phyloP scores from a whole-genome alignment of 345 rosid species.

The Hibiscus tridactylites region DNA sequence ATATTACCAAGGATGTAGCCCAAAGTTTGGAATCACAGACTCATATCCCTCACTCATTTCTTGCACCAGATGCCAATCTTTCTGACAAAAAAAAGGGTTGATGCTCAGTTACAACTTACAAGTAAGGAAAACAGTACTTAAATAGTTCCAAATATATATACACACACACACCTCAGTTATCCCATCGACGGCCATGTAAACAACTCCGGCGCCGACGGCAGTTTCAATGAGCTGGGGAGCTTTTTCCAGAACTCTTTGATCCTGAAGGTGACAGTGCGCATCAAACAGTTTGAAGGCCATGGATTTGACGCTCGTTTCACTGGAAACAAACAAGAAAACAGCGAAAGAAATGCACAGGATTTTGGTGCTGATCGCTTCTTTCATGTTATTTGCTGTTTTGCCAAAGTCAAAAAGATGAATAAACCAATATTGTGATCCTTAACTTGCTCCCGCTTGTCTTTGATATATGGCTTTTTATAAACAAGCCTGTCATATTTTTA shows the following conservation, averaged over 20 bases:
- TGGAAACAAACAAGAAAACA: neutral
- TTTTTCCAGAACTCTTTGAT: constrained; percentile 53
- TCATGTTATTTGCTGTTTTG: neutral
- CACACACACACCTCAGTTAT: neutral
- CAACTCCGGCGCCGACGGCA: neutral
- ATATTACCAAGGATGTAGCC: constrained; percentile 77
- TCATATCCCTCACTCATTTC: constrained; percentile 54
- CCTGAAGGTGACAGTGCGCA: constrained; percentile 95
- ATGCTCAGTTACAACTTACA: neutral
- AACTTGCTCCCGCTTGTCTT: neutral
- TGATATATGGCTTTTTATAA: neutral
- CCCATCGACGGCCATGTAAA: neutral
- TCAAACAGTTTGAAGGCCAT: constrained; percentile 62
- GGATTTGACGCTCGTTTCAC: neutral
- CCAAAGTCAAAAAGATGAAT: neutral
- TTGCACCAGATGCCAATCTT: constrained; percentile 76
- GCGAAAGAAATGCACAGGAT: neutral
- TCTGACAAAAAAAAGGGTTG: constrained; percentile 21
- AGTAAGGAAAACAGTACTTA: neutral
- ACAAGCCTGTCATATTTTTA: neutral
- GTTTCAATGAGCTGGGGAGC: constrained; percentile 40
- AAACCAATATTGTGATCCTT: neutral
- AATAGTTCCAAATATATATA: neutral
- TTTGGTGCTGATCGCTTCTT: neutral
- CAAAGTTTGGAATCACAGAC: constrained; percentile 74